Evolutionary conservation across 345 rosid species (phyloP).

Genomic region (Salix brachista): DNA sequence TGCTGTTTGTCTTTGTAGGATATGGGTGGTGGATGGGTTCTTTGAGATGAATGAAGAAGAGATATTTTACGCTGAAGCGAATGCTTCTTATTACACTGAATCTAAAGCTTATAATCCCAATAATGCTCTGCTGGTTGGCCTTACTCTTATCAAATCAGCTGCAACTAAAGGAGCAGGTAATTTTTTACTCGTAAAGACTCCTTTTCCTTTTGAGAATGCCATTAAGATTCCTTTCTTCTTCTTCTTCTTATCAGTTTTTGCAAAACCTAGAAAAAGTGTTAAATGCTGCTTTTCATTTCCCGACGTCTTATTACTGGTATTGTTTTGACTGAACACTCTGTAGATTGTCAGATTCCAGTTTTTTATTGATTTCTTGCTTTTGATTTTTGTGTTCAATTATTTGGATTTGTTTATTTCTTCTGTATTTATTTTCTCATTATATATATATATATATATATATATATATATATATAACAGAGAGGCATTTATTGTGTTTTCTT

Average conservation of each 20-base stretch:
- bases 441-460: background rate
- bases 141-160: slow-evolving; percentile 72
- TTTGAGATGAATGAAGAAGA: slow-evolving; percentile 58
- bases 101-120: slow-evolving; percentile 22
- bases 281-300: background rate
- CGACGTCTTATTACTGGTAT: background rate
- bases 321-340: background rate
- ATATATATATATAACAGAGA: background rate
- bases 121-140: slow-evolving; percentile 69
- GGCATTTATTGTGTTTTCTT: slow-evolving; percentile 1
- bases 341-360: background rate
- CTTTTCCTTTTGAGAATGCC: background rate
- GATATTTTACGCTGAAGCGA: slow-evolving; percentile 42
- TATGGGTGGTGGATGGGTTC: slow-evolving; percentile 38
- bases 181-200: background rate
- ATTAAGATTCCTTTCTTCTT: background rate
- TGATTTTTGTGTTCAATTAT: background rate
- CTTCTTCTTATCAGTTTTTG: background rate
- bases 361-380: background rate
- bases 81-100: slow-evolving; percentile 14
- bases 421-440: background rate
- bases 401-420: background rate
- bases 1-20: slow-evolving; percentile 17
- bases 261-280: background rate
- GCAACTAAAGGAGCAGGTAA: slow-evolving; percentile 84